These are phyloP conservation scores for Odontarrhena argentea DNA, from an alignment of 345 rosid genomes.

Conservation along the genomic window DNA sequence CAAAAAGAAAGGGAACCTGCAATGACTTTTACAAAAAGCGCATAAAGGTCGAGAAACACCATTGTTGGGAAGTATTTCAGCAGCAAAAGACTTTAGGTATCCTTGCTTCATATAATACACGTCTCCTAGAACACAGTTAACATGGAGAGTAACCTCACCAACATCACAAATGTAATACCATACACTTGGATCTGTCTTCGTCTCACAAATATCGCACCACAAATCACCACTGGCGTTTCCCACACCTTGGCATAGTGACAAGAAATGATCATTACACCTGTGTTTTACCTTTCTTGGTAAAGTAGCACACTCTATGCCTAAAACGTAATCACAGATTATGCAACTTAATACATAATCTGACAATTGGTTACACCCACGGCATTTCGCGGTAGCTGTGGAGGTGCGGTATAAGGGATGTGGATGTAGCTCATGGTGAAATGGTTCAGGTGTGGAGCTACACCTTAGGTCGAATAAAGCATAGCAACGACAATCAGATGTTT, in stretches of 20 bases:
- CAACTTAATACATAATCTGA: background rate
- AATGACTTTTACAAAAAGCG: background rate
- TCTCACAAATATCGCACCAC: conserved; percentile 34
- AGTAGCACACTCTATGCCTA: conserved; percentile 5
- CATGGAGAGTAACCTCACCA: conserved; percentile 14
- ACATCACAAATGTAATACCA: background rate
- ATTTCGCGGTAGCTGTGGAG: background rate
- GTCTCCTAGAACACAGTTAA: conserved; percentile 16
- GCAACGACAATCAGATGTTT: background rate
- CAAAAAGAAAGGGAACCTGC: background rate
- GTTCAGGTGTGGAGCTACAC: conserved; percentile 20
- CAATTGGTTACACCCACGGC: background rate
- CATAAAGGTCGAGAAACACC: background rate
- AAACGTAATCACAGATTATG: conserved; percentile 13
- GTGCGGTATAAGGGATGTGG: conserved; percentile 22
- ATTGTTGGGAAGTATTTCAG: background rate
- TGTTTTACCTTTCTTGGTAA: conserved; percentile 24
- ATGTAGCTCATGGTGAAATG: conserved; percentile 28
- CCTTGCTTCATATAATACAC: background rate
- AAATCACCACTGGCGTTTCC: conserved; percentile 15
- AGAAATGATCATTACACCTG: conserved; percentile 26
- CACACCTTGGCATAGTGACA: conserved; percentile 7
- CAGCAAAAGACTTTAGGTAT: no score
- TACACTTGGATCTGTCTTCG: conserved; percentile 4
- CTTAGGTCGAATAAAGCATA: no score